Base-by-base conservation (phyloP, 305 asterid species). In the Fraxinus paxiana region DNA sequence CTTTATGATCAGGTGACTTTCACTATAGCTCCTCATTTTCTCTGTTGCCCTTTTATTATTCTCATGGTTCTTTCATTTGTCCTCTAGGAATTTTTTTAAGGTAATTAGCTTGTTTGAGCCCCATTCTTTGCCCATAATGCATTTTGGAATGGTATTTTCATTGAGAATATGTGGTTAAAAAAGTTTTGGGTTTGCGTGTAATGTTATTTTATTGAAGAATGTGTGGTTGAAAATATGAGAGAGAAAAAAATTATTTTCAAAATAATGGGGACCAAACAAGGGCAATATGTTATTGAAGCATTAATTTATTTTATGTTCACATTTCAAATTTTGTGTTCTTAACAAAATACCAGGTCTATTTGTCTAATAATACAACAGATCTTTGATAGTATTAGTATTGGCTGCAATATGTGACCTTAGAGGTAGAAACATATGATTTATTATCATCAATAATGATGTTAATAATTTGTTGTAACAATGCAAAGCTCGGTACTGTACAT, bases 1-100 rank as follows among this genome's bases (percentile, higher is more conserved):
- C 90, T 92, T 77, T 94, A 97, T 87, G 99, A 96, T 84, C 99
- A 97, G 98, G 98, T 97, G 79, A 84, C 67, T 79, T 86, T 76
- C 74, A 79, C 43, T 41, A 10, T 1, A 54, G 82, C n/a, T 75
- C 56, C 76, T 59, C 24, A 54, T 15, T 63, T 8, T 30, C 61
- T 33, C 76, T 8, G 43, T 78, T 80, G 71, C 77, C 69, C 70
- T 63, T 73, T 41, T 77, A 3, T 31, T 51, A 41, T 41, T 41
- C 73, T 76, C 51, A 56, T 37, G 51, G 41, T 74, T 80, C 80
- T 13, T 46, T 30, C n/a, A 67, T 43, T 73, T 79, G 78, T 22
- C 81, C 75, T 77, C 43, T 38, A 33, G 31, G 74, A 46, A 51
- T 77, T 41, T 76, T 26, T 37, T 37, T 22, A 79, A 41, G 79